These are phyloP conservation scores for Trypanosoma cruzi DNA, from an alignment of 208 protist species.

Conservation along the genomic window DNA sequence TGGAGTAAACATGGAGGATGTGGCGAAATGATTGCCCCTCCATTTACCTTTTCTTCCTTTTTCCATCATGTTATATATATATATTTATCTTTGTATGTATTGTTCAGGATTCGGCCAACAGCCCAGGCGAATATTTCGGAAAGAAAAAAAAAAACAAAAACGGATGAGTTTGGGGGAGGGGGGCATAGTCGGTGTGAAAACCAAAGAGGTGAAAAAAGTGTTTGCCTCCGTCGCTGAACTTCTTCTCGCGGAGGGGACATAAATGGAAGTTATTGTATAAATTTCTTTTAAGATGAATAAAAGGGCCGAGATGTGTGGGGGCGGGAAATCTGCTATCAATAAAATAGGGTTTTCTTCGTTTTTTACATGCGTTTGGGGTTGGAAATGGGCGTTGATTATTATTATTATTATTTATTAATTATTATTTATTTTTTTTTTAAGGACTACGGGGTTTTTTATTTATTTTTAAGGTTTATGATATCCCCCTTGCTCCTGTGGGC, in stretches of 20 bases:
- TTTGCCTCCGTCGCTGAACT: no score
- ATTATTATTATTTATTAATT: constrained; percentile 4
- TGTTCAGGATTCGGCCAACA: no score
- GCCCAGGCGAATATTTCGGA: no score
- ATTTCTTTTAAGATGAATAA: not conserved
- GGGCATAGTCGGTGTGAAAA: no score
- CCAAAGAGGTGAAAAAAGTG: no score
- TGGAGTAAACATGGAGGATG: no score
- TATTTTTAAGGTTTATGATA: constrained; percentile 18
- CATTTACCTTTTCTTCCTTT: constrained; percentile 17
- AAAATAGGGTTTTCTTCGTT: not conserved
- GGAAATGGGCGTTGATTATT: not conserved
- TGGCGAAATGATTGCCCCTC: no score
- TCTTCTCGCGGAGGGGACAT: not conserved
- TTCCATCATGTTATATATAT: constrained; percentile 12
- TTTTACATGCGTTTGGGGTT: not conserved
- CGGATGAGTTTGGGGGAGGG: no score
- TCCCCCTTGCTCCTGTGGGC: constrained; percentile 20
- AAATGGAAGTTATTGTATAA: not conserved
- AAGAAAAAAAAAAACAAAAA: no score
- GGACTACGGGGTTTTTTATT: not conserved
- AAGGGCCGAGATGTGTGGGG: not conserved
- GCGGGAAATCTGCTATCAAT: not conserved
- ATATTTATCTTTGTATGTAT: no score
- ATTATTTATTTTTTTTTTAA: constrained; percentile 12